A percentile compares a stretch with the other conserved stretches of the same genome.
Conservation (phyloP, 371 early-diverging fungal species). For the Mortierella sp. region DNA sequence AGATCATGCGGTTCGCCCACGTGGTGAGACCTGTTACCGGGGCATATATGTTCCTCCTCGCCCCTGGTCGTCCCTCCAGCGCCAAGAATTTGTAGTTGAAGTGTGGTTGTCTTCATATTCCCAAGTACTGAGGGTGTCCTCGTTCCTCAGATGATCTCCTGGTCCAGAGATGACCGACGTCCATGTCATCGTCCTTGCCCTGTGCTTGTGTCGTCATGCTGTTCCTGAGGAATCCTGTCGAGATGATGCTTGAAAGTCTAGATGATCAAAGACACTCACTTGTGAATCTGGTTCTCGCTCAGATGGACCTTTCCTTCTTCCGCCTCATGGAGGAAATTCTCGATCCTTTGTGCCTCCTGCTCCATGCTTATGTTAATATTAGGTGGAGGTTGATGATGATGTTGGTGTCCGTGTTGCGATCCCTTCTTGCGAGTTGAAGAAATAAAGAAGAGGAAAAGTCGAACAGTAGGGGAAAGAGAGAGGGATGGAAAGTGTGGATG, state of each 20-base stretch:
- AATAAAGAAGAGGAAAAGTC: background rate
- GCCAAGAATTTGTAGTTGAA: too few species aligned
- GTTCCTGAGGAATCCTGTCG: background rate
- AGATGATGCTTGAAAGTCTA: background rate
- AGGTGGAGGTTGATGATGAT: background rate
- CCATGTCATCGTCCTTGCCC: too few species aligned
- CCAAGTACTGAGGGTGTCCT: too few species aligned
- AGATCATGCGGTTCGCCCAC: background rate
- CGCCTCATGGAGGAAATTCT: constrained; percentile 39
- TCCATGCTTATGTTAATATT: constrained; percentile 30
- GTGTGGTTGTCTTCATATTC: too few species aligned
- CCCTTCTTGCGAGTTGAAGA: background rate
- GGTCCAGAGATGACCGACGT: too few species aligned
- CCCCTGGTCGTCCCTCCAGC: background rate
- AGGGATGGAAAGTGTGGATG: background rate
- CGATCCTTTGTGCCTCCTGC: constrained; percentile 47
- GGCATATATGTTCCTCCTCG: background rate
- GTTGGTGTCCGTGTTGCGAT: background rate
- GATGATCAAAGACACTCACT: constrained; percentile 27
- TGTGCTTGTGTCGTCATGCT: too few species aligned
- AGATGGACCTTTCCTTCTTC: constrained; percentile 49
- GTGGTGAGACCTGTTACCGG: background rate
- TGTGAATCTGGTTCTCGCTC: constrained; percentile 46
- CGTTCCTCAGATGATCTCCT: too few species aligned
- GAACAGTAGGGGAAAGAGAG: background rate